These are phyloP conservation scores for Berkeleyomyces basicola DNA, from an alignment of 2,329 filamentous ascomycete genomes.

Conservation along the genomic window DNA sequence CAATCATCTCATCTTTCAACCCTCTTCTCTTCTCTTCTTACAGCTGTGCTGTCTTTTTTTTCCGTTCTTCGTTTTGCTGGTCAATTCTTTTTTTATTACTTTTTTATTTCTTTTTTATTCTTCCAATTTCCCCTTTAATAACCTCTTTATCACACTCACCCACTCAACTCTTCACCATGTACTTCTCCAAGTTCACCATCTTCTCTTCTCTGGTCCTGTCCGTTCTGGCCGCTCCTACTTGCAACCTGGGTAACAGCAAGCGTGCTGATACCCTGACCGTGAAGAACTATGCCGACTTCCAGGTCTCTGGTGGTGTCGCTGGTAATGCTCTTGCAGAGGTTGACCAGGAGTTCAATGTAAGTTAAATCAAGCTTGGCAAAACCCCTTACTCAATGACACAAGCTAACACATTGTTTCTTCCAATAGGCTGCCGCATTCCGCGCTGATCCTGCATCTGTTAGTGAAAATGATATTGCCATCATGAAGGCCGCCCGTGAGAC, in stretches of 20 bases:
- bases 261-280: slow-evolving; percentile 19
- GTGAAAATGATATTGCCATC: slow-evolving; percentile 31
- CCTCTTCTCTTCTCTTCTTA: slow-evolving; percentile 4
- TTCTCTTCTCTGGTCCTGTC: slow-evolving; percentile 23
- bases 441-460: slow-evolving; percentile 29
- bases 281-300: slow-evolving; percentile 26
- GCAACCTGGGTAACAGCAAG: slow-evolving; percentile 19
- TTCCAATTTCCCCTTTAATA: background rate
- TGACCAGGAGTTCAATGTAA: slow-evolving; percentile 35
- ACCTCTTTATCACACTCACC: background rate
- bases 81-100: background rate
- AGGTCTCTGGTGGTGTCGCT: slow-evolving; percentile 32
- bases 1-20: background rate
- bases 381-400: background rate
- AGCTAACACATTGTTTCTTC: background rate
- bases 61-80: background rate
- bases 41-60: slow-evolving; percentile 12
- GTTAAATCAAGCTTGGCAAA: slow-evolving; percentile 9
- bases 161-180: slow-evolving; percentile 20
- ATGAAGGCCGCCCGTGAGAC: slow-evolving; percentile 31
- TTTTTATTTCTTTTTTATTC: background rate
- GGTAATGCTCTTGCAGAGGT: slow-evolving; percentile 38
- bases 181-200: slow-evolving; percentile 23
- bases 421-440: slow-evolving; percentile 22
- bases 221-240: slow-evolving; percentile 22